Evolutionary conservation across 306 rosid genomes (phyloP).

Genomic region (Dryas alaskensis): DNA sequence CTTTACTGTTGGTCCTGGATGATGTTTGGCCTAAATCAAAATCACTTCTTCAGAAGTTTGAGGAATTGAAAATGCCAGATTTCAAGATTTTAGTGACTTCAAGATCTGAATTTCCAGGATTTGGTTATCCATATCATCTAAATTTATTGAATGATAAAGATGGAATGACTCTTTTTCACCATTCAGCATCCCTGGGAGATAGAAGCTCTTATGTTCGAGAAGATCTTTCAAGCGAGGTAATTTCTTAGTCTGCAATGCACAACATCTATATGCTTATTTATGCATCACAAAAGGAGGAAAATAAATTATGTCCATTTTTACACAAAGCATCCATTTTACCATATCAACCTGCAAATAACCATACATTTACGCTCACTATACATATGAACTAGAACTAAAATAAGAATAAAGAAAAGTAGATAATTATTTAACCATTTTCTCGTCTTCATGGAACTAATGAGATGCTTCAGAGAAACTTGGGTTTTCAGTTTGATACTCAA

Average conservation of each 20-base stretch:
- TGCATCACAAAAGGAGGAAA: background rate
- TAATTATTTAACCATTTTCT: background rate
- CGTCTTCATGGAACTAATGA: background rate
- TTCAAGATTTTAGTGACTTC: conserved; percentile 67
- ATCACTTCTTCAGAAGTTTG: conserved; percentile 42
- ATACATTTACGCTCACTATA: background rate
- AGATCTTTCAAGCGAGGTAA: conserved; percentile 17
- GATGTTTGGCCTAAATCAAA: conserved; percentile 49
- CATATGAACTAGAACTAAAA: background rate
- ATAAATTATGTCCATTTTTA: background rate
- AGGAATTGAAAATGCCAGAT: conserved; percentile 26
- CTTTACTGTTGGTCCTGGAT: conserved; percentile 52
- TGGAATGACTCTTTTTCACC: conserved; percentile 42
- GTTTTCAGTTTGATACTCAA: conserved; percentile 10
- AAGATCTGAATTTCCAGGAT: conserved; percentile 38
- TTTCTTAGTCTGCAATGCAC: conserved; percentile 11
- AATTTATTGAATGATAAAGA: conserved; percentile 34
- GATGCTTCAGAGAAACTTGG: conserved; percentile 27
- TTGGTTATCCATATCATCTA: conserved; percentile 26
- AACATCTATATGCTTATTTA: background rate
- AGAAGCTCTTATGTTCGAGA: conserved; percentile 27
- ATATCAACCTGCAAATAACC: no score
- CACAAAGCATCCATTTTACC: no score
- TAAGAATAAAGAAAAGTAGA: background rate
- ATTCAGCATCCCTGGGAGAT: conserved; percentile 37